Evolutionary conservation across 139 green algal species (phyloP).

Genomic region (Volvox africanus): DNA sequence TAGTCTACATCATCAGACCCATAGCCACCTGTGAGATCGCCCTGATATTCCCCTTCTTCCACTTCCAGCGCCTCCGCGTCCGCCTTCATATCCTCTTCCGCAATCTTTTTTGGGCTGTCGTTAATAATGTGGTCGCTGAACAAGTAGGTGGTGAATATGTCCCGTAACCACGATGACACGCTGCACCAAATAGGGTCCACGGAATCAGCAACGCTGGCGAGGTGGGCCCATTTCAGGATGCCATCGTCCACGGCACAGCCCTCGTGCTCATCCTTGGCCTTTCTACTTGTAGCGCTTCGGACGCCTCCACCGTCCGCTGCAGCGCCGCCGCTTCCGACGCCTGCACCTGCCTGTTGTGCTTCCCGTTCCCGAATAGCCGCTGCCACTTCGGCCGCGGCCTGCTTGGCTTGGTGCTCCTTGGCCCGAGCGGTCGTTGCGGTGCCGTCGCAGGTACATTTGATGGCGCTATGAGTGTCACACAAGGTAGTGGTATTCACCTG

Average conservation of each 20-base stretch:
- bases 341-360: neutral
- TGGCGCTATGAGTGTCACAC: conserved; percentile 75
- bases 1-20: conserved; percentile 24
- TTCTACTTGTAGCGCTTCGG: neutral
- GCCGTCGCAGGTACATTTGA: conserved; percentile 73
- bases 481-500: conserved; percentile 54
- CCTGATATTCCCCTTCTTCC: neutral
- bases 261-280: conserved; percentile 1
- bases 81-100: neutral
- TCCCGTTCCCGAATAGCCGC: neutral
- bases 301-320: neutral
- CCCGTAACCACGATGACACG: conserved; percentile 47
- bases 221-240: conserved; percentile 63
- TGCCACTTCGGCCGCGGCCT: conserved; percentile 1
- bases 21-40: neutral
- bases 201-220: conserved; percentile 52
- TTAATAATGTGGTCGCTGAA: conserved; percentile 71
- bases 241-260: conserved; percentile 44
- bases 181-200: conserved; percentile 65
- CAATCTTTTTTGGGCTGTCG: neutral
- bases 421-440: conserved; percentile 11
- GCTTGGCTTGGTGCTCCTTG: conserved; percentile 25
- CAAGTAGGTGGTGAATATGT: conserved; percentile 70
- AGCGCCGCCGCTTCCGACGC: neutral
- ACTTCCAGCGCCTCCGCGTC: conserved; percentile 30